Percentiles rank a stretch among this genome's conserved stretches.
Evolutionary conservation across 306 rosid genomes (phyloP).

Genomic region (Lathyrus sativus): DNA sequence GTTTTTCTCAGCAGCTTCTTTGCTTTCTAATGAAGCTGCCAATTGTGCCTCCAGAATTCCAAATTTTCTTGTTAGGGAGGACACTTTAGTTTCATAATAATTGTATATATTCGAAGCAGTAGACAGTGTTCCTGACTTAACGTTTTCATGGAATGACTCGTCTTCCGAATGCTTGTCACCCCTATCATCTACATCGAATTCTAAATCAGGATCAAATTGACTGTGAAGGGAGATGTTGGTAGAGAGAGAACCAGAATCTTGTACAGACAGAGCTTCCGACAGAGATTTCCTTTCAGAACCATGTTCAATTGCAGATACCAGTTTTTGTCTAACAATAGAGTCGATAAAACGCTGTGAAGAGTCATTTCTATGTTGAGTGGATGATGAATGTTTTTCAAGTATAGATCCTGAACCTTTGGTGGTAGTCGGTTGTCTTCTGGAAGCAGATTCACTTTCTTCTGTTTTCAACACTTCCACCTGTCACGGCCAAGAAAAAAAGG

Average conservation of each 20-base stretch:
- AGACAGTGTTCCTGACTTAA: constrained; percentile 54
- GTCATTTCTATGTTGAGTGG: constrained; percentile 54
- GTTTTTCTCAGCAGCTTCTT: constrained; percentile 78
- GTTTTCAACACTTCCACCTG: constrained; percentile 86
- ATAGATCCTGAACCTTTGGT: constrained; percentile 49
- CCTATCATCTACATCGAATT: constrained; percentile 50
- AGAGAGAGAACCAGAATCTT: constrained; percentile 55
- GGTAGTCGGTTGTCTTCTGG: constrained; percentile 49
- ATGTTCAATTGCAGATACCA: constrained; percentile 72
- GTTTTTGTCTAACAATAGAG: constrained; percentile 57
- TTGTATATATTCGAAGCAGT: constrained; percentile 65
- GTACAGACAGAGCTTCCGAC: constrained; percentile 60
- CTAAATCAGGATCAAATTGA: constrained; percentile 77
- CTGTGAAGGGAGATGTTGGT: constrained; percentile 67
- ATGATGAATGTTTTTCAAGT: constrained; percentile 51
- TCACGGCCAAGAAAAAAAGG: background rate
- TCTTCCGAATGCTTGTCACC: constrained; percentile 57
- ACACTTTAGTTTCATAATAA: constrained; percentile 73
- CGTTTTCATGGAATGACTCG: constrained; percentile 48
- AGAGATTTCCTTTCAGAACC: constrained; percentile 94
- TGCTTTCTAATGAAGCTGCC: constrained; percentile 68
- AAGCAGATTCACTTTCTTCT: constrained; percentile 63
- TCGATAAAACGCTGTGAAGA: constrained; percentile 56
- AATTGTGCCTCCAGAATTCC: constrained; percentile 85
- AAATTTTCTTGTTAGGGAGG: constrained; percentile 65